Evolutionary conservation across 2,329 filamentous ascomycete genomes (phyloP), one percentile per base, ranked within the genome.

Genomic region (Xylariales sp.): DNA sequence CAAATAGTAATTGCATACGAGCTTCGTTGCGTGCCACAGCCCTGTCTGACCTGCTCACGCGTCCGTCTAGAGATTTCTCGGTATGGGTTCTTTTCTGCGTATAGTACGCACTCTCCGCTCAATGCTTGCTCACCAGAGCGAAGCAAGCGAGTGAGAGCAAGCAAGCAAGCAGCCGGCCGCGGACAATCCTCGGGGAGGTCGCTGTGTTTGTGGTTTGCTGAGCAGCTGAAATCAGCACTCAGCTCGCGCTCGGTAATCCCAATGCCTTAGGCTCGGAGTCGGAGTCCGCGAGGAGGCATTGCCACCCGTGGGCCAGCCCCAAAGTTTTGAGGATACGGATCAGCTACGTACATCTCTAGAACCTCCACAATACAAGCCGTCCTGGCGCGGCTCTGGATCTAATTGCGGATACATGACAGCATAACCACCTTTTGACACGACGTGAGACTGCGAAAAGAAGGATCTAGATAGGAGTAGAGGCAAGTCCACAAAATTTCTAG

Each of bases 1-100:
- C 54, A 56, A 68, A 65, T 53, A 64, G 62, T 68, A 65, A 71
- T 64, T 65, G 58, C 68, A 71, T 67, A 69, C 69, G 61, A 69
- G 58, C 43, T 67, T 61, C 60, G 63, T 56, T 36, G 50, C 45
- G 57, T 49, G 64, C 53, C 52, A 53, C 55, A 61, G 48, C 45
- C 53, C 12, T 58, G 55, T 67, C 56, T 64, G 62, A 61, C 59
- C 52, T 70, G 69, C 69, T 71, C 69, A 71, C 69, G 64, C 64
- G 69, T 64, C 46, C 9, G 16, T 14, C 45, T 64, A 71, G 67
- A 68, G 55, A 67, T 65, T 71, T 69, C 55, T 49, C 56, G 14
- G 48, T 39, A 41, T 62, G 54, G 39, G 23, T 62, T 67, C 32
- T 43, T 39, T 53, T 28, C 30, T 48, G 3, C 10, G 8, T 23